Evolutionary conservation across 2,329 filamentous ascomycete species (phyloP), one percentile per base, ranked within the genome.

Genomic region (Cordyceps cateniannulata): DNA sequence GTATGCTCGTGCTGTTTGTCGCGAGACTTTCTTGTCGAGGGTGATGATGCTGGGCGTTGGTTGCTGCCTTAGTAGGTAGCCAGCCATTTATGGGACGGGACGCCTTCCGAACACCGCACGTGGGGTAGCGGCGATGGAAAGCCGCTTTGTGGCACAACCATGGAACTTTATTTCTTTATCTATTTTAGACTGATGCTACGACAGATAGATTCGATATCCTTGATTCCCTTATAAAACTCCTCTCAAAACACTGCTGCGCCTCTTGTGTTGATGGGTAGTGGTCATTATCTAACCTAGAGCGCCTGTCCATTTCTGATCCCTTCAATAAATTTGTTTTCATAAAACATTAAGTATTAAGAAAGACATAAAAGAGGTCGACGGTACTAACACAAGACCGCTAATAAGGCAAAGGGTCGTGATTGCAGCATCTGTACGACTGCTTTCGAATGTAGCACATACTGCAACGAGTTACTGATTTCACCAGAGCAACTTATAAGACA

Each of bases 21-120:
- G 10, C 20, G 29, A 18, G 7, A 8, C 5, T 42, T 18, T 29
- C 14, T 8, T 29, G 45, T 18, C 1, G 18, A 18, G 10, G 20
- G 24, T 42, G 55, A 42, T 59, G 40, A 47, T 52, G 35, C 35
- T 6, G 56, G 14, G 38, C 3, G 32, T 9, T 22, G 18, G 38
- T n/a, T 24, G 38, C 3, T 59, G 48, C 47, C 56, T n/a, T n/a
- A n/a, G n/a, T n/a, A n/a, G n/a, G n/a, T 25, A 20, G 14, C 38
- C 14, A 27, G 24, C 25, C 32, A 35, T 35, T 35, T 59, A 45
- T 35, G 48, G 56, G 48, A 25, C 48, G 22, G 20, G 14, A 42
- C 48, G 56, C 48, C 47, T 42, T 59, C 56, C 38, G 56, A 59
- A 25, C 35, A 59, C 25, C 56, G 48, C 56, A 59, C 56, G 56